These are phyloP conservation scores for Ascosphaera acerosa DNA, from an alignment of 2,329 filamentous ascomycete species.

Conservation along the genomic window DNA sequence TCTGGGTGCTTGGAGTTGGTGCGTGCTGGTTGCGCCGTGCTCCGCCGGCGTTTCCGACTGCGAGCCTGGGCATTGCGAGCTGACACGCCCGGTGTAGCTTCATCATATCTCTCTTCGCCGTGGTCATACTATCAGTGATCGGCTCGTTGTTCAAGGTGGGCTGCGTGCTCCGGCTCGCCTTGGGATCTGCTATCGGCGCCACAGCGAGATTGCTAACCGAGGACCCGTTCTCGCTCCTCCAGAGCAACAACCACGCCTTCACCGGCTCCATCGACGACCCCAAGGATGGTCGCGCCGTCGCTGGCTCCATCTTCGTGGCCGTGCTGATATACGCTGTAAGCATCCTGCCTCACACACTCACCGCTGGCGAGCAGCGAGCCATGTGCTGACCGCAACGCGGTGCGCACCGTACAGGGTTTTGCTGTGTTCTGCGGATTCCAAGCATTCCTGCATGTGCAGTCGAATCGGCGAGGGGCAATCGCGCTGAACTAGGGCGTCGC, in stretches of 20 bases:
- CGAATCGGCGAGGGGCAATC: constrained; percentile 64
- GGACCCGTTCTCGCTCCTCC: too few relatives aligned
- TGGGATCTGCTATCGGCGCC: not conserved
- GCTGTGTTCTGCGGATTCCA: constrained; percentile 79
- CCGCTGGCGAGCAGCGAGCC: not conserved
- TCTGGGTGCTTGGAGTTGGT: constrained; percentile 92
- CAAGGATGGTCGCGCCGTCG: constrained; percentile 49
- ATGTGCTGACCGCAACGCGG: not conserved
- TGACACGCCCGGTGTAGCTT: constrained; percentile 28
- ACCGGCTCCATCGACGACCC: constrained; percentile 48
- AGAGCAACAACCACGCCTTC: constrained; percentile 54
- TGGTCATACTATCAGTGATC: constrained; percentile 38
- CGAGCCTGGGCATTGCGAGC: not conserved
- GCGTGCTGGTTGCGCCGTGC: constrained; percentile 14
- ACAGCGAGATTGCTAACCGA: constrained; percentile 1
- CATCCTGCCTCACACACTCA: constrained; percentile 5
- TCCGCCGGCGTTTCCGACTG: not conserved
- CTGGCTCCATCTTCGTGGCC: constrained; percentile 62
- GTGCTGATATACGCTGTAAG: constrained; percentile 58
- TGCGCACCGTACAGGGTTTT: constrained; percentile 36
- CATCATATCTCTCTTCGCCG: constrained; percentile 37
- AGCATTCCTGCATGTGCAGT: constrained; percentile 60
- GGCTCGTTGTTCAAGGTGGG: constrained; percentile 48
- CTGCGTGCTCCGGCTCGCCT: constrained; percentile 2
- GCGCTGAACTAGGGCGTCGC: constrained; percentile 32